Conservation (phyloP, 106 monocot species). For the Cymbidium sinense region DNA sequence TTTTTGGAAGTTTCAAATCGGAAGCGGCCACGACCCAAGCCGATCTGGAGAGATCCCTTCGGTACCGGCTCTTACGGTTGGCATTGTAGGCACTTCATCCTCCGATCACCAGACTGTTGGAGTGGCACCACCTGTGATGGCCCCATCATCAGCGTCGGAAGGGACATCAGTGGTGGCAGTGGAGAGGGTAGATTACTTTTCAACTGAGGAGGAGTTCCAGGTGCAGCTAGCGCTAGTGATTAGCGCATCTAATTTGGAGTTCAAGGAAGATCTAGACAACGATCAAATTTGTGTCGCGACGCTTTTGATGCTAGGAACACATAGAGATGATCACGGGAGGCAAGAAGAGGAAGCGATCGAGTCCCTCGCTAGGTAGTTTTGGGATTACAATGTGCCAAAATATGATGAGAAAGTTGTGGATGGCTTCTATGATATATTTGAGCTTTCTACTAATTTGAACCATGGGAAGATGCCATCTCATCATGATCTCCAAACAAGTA, state of each 20-base stretch:
- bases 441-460: conserved; percentile 31
- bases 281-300: conserved; percentile 67
- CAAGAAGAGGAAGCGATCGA: conserved; percentile 29
- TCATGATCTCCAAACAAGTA: conserved; percentile 66
- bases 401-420: too few relatives aligned
- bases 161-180: conserved; percentile 9
- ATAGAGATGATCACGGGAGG: too few relatives aligned
- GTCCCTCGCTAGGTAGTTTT: conserved; percentile 16
- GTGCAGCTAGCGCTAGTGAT: conserved; percentile 90
- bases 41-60: not conserved
- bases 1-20: conserved; percentile 9
- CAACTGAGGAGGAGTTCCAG: conserved; percentile 93
- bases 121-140: not conserved
- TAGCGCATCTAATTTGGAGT: conserved; percentile 78
- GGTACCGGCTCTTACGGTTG: not conserved
- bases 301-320: conserved; percentile 15
- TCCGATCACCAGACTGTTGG: conserved; percentile 1
- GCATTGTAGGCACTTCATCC: not conserved
- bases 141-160: not conserved
- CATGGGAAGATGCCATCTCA: conserved; percentile 75
- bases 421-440: conserved; percentile 93
- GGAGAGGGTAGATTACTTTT: conserved; percentile 51
- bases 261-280: conserved; percentile 47
- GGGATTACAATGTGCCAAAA: conserved; percentile 92
- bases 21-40: not conserved